Base-by-base conservation (phyloP, 208 protist species). In the Willaertia magna region DNA sequence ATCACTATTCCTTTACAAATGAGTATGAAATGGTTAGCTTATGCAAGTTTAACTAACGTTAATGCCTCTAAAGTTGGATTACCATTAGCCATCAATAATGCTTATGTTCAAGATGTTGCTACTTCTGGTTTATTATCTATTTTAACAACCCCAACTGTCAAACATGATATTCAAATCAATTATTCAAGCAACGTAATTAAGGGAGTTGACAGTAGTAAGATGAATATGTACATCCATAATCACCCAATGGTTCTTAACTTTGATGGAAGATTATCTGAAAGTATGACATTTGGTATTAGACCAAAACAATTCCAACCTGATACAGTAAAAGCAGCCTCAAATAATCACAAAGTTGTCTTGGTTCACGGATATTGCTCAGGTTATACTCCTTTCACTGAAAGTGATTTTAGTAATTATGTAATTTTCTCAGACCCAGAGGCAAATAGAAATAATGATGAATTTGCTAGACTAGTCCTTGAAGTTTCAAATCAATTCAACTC, bases 321-420 rank as follows among this genome's bases (percentile, higher is more conserved):
- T n/a, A n/a, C n/a, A n/a, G n/a, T 18, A n/a, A 34, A 9, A 67
- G n/a, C n/a, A 22, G 26, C 55, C 12, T 67, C 55, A 9, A 67
- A 16, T 34, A 4, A 49, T 16, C 55, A 67, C 22, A 67, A 67
- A 26, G 55, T 83, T 4, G 2, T 89, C 6, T 52, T 89, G 0
- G 47, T 87, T 22, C 85, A 87, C 46, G 85, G 87, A 46, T 89
- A 89, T 46, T 89, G 87, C 40, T n/a, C 85, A 9, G 74, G 52
- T 52, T 1, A 30, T 22, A 86, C 79, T 74, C 79, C 84, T 46
- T 89, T 87, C 61, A 39, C 76, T 7, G 44, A 4, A 2, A 30
- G 18, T 43, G 42, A 87, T 14, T 89, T 89, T 78, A 67, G 11
- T 44, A 86, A 87, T 67, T 46, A 30, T 26, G 49, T 87, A n/a